phyloP scores from a whole-genome alignment of 768 basidiomycete genomes.

The Lentinula guzmanii region DNA sequence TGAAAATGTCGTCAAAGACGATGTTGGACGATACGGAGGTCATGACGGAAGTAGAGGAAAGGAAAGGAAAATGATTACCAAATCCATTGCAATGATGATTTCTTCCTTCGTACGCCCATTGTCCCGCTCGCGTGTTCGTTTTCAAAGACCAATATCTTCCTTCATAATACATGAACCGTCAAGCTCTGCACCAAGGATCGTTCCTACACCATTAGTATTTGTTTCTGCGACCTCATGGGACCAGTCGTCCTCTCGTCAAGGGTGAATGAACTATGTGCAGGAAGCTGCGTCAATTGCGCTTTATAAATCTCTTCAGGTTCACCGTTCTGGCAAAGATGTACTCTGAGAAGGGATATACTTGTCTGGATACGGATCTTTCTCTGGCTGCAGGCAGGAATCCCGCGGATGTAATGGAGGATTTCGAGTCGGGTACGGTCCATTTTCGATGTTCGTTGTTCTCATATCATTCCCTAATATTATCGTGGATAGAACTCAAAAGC shows the following conservation, averaged over 20 bases:
- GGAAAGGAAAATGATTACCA: slow-evolving; percentile 8
- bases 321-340: slow-evolving; percentile 30
- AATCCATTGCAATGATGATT: slow-evolving; percentile 7
- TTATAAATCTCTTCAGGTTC: slow-evolving; percentile 21
- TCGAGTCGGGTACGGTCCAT: slow-evolving; percentile 29
- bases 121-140: background rate
- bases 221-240: slow-evolving; percentile 45
- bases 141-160: slow-evolving; percentile 16
- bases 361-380: slow-evolving; percentile 35
- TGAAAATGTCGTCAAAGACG: slow-evolving; percentile 93
- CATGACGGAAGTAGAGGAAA: slow-evolving; percentile 28
- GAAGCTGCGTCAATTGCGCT: background rate
- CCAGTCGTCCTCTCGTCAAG: slow-evolving; percentile 23
- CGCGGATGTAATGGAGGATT: slow-evolving; percentile 28
- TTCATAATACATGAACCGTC: slow-evolving; percentile 33
- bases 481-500: slow-evolving; percentile 30
- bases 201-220: slow-evolving; percentile 49
- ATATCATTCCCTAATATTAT: background rate
- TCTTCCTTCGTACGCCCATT: slow-evolving; percentile 12
- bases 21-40: slow-evolving; percentile 61
- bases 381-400: slow-evolving; percentile 21
- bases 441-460: background rate
- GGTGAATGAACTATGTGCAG: slow-evolving; percentile 20
- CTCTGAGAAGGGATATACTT: slow-evolving; percentile 44
- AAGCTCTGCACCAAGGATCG: slow-evolving; percentile 35